A percentile compares a stretch with the other conserved stretches of the same genome.
Evolutionary conservation across 768 basidiomycete species (phyloP).

Genomic region (Panellus pusillus): DNA sequence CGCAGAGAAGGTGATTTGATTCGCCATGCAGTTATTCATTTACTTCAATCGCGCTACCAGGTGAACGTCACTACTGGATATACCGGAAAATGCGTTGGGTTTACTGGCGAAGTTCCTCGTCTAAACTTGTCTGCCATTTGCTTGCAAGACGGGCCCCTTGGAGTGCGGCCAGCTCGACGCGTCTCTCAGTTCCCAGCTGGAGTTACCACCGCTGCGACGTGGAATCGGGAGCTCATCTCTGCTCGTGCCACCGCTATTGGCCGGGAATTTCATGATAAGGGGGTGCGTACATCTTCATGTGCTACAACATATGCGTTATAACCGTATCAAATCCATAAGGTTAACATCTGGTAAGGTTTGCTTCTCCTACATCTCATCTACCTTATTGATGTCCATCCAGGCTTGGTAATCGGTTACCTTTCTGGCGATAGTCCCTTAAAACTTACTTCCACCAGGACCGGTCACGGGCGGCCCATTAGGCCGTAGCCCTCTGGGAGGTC

Average conservation of each 20-base stretch:
- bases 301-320: neutral
- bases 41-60: neutral
- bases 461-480: slow-evolving; percentile 8
- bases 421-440: too few relatives aligned
- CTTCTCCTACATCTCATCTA: neutral
- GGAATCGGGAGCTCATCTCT: slow-evolving; percentile 12
- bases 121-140: neutral
- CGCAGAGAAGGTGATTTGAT: slow-evolving; percentile 4
- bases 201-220: slow-evolving; percentile 7
- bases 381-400: neutral
- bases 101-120: slow-evolving; percentile 10
- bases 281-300: neutral
- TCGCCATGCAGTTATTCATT: neutral
- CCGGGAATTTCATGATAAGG: slow-evolving; percentile 13
- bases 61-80: slow-evolving; percentile 14
- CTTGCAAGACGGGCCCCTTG: slow-evolving; percentile 8
- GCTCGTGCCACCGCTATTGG: slow-evolving; percentile 3
- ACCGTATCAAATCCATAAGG: neutral
- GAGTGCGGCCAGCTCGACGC: slow-evolving; percentile 8
- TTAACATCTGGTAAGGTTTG: slow-evolving; percentile 10
- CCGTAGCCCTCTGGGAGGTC: neutral
- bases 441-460: neutral
- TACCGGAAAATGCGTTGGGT: slow-evolving; percentile 10
- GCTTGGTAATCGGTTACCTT: neutral
- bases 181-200: slow-evolving; percentile 11